These are phyloP conservation scores for Carpinus fangiana DNA, from an alignment of 306 rosid genomes.

Conservation along the genomic window DNA sequence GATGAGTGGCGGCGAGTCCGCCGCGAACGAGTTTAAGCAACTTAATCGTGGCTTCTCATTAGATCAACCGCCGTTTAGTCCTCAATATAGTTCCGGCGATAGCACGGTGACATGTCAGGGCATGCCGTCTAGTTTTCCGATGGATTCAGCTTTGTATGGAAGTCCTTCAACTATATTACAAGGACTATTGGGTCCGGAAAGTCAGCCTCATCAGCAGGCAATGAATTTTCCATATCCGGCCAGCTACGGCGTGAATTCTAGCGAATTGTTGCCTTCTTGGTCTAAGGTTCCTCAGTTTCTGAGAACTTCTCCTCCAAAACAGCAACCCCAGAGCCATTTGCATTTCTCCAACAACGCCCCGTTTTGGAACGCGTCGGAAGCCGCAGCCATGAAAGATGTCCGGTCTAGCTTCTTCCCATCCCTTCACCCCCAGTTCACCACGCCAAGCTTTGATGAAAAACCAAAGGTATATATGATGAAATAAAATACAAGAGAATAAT, in stretches of 20 bases:
- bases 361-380: constrained; percentile 86
- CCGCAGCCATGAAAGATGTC: constrained; percentile 57
- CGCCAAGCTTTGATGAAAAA: constrained; percentile 54
- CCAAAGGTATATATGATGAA: constrained; percentile 57
- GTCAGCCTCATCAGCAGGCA: constrained; percentile 37
- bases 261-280: constrained; percentile 47
- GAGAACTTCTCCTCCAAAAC: constrained; percentile 79
- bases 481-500: too few species aligned
- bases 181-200: constrained; percentile 60
- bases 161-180: constrained; percentile 62
- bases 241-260: constrained; percentile 56
- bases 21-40: constrained; percentile 47
- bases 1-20: constrained; percentile 35
- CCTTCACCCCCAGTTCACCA: constrained; percentile 59
- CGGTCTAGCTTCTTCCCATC: constrained; percentile 61
- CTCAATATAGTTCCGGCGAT: constrained; percentile 76
- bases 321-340: constrained; percentile 47
- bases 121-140: constrained; percentile 44
- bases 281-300: constrained; percentile 76
- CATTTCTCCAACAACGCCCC: constrained; percentile 82
- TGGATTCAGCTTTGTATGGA: constrained; percentile 62
- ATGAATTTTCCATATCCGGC: constrained; percentile 44
- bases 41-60: constrained; percentile 66
- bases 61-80: constrained; percentile 73
- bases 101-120: constrained; percentile 69